Conservation (phyloP, 257 asterid genomes). For the Capsicum chinense region DNA sequence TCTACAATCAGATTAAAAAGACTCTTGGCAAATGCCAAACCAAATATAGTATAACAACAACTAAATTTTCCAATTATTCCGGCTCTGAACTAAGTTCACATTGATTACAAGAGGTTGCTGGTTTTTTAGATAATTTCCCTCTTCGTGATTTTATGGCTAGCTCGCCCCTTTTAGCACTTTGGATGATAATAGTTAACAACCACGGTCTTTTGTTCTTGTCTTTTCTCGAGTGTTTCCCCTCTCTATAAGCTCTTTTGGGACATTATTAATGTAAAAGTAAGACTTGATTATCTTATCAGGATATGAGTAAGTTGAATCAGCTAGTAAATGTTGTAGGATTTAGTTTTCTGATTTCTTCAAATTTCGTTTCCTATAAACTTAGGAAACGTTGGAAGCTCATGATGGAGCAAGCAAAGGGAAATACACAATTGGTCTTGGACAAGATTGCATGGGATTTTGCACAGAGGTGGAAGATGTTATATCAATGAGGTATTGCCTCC, state of each 20-base stretch:
- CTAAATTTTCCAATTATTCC: neutral
- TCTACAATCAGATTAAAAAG: neutral
- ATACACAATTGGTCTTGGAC: slow-evolving; percentile 99
- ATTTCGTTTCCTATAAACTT: slow-evolving; percentile 6
- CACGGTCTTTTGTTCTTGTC: neutral
- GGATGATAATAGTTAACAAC: neutral
- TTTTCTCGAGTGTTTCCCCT: neutral
- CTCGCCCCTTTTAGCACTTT: neutral
- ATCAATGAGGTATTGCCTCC: slow-evolving; percentile 78
- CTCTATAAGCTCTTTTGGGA: neutral
- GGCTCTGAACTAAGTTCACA: neutral
- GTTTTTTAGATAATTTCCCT: neutral
- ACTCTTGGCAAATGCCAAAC: neutral
- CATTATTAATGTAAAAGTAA: neutral
- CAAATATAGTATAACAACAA: neutral
- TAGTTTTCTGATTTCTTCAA: neutral
- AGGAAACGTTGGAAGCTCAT: slow-evolving; percentile 93
- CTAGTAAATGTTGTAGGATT: neutral
- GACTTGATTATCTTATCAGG: neutral
- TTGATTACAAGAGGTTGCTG: neutral
- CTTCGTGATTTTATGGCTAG: neutral
- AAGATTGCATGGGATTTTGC: slow-evolving; percentile 98
- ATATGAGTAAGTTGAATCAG: neutral
- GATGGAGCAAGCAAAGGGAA: slow-evolving; percentile 99
- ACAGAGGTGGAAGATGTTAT: slow-evolving; percentile 97